Evolutionary conservation across 805 yeast genomes (phyloP), one percentile per base, ranked within the genome.

Genomic region (Brettanomyces naardenensis): DNA sequence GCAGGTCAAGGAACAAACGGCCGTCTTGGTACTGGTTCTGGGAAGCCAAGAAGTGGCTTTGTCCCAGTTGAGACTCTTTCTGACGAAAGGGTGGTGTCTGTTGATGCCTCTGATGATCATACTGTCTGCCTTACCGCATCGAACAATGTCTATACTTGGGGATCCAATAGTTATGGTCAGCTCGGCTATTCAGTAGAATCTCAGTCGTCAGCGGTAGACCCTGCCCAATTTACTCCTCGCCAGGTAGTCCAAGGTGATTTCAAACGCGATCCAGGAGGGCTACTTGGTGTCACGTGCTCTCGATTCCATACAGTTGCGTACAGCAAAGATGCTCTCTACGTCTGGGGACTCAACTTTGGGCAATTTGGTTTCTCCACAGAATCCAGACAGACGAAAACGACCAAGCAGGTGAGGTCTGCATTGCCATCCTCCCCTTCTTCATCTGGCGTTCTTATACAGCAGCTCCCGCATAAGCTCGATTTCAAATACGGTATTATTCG

Each of bases 281-380:
- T 21, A 19, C 40, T 73, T n/a, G 79, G 78, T 4, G 56, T 76
- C 15, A 60, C 79, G 0, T 77, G 81, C 13, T 83, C 95, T 2
- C 73, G 69, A 31, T 66, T 79, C 11, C 94, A 85, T 52, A 74
- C 89, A 3, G 67, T 78, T 15, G 81, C 74, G 0, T 80, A 67
- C 43, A 62, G 77, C 0, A 59, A 57, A 4, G 51, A 62, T 28
- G 68, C 68, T 5, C 43, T 81, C 3, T 71, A 63, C 42, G 59
- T 75, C 28, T 86, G 94, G 94, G 95, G 95, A 3, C 61, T 79
- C 14, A 83, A 86, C 51, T 58, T 75, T 19, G 95, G 95, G 0
- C 95, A 86, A 56, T 75, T 86, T 79, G 90, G 90, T 2, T 60
- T 72, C 33, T 44, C 63, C 4, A 44, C 61, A 7, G 40, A 22